phyloP scores from a whole-genome alignment of 495 filamentous ascomycete species.

The Podospora fimiseda region DNA sequence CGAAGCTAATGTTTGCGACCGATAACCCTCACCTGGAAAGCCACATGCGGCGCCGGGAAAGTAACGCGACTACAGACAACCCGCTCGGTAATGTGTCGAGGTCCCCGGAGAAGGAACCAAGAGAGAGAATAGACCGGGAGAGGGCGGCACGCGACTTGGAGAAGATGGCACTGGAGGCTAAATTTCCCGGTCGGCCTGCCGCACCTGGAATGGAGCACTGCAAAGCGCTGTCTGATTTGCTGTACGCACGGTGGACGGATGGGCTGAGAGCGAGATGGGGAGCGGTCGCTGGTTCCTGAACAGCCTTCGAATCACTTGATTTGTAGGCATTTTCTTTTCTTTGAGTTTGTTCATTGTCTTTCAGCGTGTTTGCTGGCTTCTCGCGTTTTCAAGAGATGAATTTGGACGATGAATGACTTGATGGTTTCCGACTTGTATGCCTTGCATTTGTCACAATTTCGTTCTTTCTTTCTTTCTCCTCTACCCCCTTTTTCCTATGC shows the following conservation, averaged over 20 bases:
- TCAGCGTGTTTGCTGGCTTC: neutral
- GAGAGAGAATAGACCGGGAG: constrained; percentile 5
- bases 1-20: constrained; percentile 67
- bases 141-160: constrained; percentile 31
- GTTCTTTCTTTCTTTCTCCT: too few relatives aligned
- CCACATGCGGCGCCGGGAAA: constrained; percentile 63
- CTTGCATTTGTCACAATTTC: too few relatives aligned
- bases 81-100: constrained; percentile 13
- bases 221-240: constrained; percentile 78
- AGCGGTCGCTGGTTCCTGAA: constrained; percentile 12
- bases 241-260: constrained; percentile 85
- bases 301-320: neutral
- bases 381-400: neutral
- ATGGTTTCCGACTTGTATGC: neutral
- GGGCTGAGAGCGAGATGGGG: constrained; percentile 74
- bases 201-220: constrained; percentile 83
- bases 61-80: constrained; percentile 28
- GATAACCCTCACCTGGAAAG: constrained; percentile 81
- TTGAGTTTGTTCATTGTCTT: neutral
- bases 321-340: neutral
- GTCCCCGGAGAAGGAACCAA: constrained; percentile 5
- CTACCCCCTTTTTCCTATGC: neutral
- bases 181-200: constrained; percentile 42
- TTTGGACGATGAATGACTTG: neutral
- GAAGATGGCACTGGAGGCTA: constrained; percentile 41